Percentiles rank a stretch among this genome's conserved stretches.
Conservation (phyloP, 495 filamentous ascomycete genomes). For the Penicillium cinerascens region DNA sequence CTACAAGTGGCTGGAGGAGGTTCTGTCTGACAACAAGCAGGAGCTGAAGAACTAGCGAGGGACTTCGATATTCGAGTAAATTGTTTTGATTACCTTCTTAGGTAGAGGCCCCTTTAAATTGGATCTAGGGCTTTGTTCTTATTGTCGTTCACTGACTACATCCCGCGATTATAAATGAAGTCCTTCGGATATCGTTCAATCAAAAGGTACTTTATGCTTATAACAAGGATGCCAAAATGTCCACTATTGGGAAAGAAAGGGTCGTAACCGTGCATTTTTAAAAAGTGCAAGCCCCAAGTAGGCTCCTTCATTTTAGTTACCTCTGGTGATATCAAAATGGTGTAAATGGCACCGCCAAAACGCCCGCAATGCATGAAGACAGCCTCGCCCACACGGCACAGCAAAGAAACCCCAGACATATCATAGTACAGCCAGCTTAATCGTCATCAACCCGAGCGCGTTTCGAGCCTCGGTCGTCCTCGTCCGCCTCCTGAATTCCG, state of each 20-base stretch:
- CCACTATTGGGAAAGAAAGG: background rate
- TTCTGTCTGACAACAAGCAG: conserved; percentile 22
- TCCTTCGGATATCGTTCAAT: background rate
- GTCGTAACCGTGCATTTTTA: background rate
- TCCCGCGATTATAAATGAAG: background rate
- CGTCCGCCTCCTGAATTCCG: conserved; percentile 74
- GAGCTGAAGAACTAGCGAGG: conserved; percentile 22
- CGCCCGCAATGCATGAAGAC: conserved; percentile 29
- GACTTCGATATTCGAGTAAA: background rate
- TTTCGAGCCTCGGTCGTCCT: conserved; percentile 60
- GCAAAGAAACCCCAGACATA: conserved; percentile 2
- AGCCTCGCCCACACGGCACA: conserved; percentile 2
- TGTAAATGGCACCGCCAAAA: conserved; percentile 17
- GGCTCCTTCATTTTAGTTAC: background rate
- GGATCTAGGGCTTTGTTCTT: background rate
- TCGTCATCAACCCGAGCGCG: conserved; percentile 79
- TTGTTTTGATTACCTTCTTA: too few species aligned
- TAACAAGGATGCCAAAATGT: background rate
- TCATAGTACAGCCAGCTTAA: conserved; percentile 16
- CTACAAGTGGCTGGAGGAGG: conserved; percentile 38
- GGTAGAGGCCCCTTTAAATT: too few species aligned
- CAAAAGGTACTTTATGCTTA: too few species aligned
- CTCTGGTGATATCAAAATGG: conserved; percentile 7
- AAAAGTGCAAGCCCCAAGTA: background rate
- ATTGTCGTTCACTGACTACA: background rate